Conservation (phyloP, 2,329 filamentous ascomycete genomes). For the Penicillium sumatraense region DNA sequence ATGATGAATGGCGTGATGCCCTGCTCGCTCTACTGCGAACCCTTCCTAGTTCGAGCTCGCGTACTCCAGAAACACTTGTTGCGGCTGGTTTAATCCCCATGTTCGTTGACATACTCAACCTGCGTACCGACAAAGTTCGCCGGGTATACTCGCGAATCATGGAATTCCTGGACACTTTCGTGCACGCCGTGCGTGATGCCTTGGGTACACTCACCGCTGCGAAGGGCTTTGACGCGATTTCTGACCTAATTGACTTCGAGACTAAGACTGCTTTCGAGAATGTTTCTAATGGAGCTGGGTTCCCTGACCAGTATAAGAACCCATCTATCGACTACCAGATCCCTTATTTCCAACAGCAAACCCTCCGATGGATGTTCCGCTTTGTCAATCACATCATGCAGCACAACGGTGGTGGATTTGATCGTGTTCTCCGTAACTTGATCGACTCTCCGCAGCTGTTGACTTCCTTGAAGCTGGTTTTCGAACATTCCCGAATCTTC, state of each 20-base stretch:
- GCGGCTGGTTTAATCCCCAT: conserved; percentile 88
- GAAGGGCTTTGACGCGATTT: conserved; percentile 85
- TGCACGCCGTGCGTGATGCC: conserved; percentile 82
- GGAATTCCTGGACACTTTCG: conserved; percentile 83
- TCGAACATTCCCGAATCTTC: conserved; percentile 77
- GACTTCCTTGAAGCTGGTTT: conserved; percentile 76
- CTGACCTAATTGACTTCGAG: conserved; percentile 81
- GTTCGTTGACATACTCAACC: conserved; percentile 82
- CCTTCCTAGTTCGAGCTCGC: conserved; percentile 71
- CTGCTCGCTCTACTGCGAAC: conserved; percentile 86
- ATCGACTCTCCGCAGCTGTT: conserved; percentile 91
- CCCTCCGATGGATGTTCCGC: conserved; percentile 90
- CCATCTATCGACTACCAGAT: conserved; percentile 90
- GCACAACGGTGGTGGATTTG: conserved; percentile 79
- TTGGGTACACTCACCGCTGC: conserved; percentile 81
- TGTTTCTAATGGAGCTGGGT: conserved; percentile 71
- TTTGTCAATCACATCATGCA: conserved; percentile 96
- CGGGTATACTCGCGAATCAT: conserved; percentile 83
- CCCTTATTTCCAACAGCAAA: conserved; percentile 90
- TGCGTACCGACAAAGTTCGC: conserved; percentile 80
- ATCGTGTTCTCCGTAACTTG: conserved; percentile 86
- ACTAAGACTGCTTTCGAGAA: conserved; percentile 71
- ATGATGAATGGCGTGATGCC: conserved; percentile 87
- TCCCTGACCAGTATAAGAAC: conserved; percentile 73
- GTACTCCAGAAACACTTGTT: conserved; percentile 82